phyloP scores from a whole-genome alignment of 2,329 filamentous ascomycete genomes.

The Fusarium sp. region DNA sequence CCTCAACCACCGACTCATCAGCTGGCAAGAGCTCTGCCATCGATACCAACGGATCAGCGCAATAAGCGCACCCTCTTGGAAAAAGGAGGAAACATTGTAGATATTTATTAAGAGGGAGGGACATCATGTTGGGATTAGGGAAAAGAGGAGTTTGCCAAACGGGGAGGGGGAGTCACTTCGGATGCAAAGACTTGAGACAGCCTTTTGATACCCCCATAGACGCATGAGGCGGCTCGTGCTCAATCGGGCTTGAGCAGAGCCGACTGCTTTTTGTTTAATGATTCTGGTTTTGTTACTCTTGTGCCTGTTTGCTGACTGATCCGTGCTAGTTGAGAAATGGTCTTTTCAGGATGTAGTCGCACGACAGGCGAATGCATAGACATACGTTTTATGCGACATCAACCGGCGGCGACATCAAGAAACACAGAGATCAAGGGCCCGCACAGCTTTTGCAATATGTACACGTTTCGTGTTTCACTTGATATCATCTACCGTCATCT shows the following conservation, averaged over 20 bases:
- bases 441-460: background rate
- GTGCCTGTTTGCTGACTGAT: conserved; percentile 6
- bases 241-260: conserved; percentile 29
- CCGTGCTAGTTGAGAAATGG: conserved; percentile 1
- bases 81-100: conserved; percentile 1
- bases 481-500: conserved; percentile 26
- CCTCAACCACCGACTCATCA: conserved; percentile 34
- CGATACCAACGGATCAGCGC: conserved; percentile 57
- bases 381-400: background rate
- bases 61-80: conserved; percentile 13
- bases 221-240: conserved; percentile 45
- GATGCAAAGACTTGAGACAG: conserved; percentile 41
- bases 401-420: too few species aligned
- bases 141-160: conserved; percentile 27
- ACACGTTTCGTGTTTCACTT: conserved; percentile 19
- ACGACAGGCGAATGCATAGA: conserved; percentile 21
- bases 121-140: conserved; percentile 5
- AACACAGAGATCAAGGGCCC: background rate
- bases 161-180: conserved; percentile 36
- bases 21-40: conserved; percentile 46
- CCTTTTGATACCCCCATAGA: conserved; percentile 48
- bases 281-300: conserved; percentile 18
- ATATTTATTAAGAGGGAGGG: background rate
- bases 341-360: conserved; percentile 8
- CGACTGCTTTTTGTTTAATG: conserved; percentile 32